These are phyloP conservation scores for Pseudogymnoascus sp. DNA, from an alignment of 2,329 filamentous ascomycete genomes.

Conservation along the genomic window DNA sequence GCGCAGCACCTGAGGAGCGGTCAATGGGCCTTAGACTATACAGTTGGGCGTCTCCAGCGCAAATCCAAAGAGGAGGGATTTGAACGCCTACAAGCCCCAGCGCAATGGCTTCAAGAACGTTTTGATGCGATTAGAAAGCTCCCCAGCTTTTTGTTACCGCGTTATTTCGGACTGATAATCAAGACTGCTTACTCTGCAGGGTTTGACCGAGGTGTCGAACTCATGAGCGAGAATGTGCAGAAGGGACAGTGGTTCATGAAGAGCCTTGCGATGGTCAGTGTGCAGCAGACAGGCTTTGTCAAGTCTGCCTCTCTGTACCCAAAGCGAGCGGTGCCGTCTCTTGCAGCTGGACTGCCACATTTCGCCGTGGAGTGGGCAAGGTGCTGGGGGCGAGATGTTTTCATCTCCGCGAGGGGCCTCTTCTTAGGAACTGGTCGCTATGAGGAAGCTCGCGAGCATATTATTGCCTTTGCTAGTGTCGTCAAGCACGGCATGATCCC, in stretches of 20 bases:
- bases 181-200: constrained; percentile 83
- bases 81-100: constrained; percentile 56
- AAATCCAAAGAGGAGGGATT: constrained; percentile 60
- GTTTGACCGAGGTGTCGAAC: constrained; percentile 67
- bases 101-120: constrained; percentile 73
- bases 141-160: constrained; percentile 81
- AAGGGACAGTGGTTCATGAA: constrained; percentile 85
- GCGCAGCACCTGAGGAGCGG: constrained; percentile 90
- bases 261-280: constrained; percentile 80
- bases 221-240: constrained; percentile 72
- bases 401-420: constrained; percentile 90
- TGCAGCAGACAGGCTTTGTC: constrained; percentile 84
- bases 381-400: constrained; percentile 96
- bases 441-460: constrained; percentile 85
- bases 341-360: constrained; percentile 89
- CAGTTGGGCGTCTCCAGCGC: constrained; percentile 68
- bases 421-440: constrained; percentile 85
- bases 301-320: constrained; percentile 90
- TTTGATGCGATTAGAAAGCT: constrained; percentile 81
- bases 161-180: constrained; percentile 87
- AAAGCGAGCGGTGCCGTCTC: constrained; percentile 71
- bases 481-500: constrained; percentile 98
- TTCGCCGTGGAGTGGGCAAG: constrained; percentile 91
- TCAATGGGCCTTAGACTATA: constrained; percentile 88
- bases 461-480: constrained; percentile 88